Evolutionary conservation across 2,329 filamentous ascomycete species (phyloP), one percentile per base, ranked within the genome.

Genomic region (Boeremia exigua): DNA sequence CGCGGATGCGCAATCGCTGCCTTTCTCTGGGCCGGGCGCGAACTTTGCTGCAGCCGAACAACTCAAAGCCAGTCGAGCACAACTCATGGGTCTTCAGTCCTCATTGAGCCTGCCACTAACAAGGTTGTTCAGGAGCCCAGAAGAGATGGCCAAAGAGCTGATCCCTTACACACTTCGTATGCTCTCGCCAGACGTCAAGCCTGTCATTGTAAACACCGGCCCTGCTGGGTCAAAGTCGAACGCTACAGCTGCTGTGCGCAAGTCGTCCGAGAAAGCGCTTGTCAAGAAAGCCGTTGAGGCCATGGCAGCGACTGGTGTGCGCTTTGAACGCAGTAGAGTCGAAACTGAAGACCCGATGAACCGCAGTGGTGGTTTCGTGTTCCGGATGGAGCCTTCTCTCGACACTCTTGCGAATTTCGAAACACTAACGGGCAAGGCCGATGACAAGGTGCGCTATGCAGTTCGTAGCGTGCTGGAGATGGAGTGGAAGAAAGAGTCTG

Each of bases 401-500:
- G 95, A 99, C 75, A 81, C 84, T 8, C 82, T 98, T 0, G 83
- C 89, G 1, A 83, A 84, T 0, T 98, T 91, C 65, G 87, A 91
- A 63, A 91, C 91, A 0, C 84, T 85, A 4, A 78, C 71, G 2
- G 70, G 82, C 4, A 79, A 82, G 33, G 84, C 85, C 2, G 84
- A 86, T 9, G 87, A 86, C 0, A 92, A 91, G 0, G 91, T 91
- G 0, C 86, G 95, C n/a, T 99, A 92, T 70, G 94, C 94, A 1
- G 89, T 99, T 6, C 88, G 95, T 19, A 94, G 97, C 74, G 93
- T 97, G 8, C 83, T 99, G 1, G 92, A 96, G 69, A 91, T 95
- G 72, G 94, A 98, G 74, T 90, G 94, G 66, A 86, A 86, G 57
- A 91, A 89, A 69, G 88, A 91, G 43, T 84, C 88, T 11, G 79